Evolutionary conservation across 1,284 basidiomycete genomes (phyloP).

Genomic region (Rhodotorula sp.): DNA sequence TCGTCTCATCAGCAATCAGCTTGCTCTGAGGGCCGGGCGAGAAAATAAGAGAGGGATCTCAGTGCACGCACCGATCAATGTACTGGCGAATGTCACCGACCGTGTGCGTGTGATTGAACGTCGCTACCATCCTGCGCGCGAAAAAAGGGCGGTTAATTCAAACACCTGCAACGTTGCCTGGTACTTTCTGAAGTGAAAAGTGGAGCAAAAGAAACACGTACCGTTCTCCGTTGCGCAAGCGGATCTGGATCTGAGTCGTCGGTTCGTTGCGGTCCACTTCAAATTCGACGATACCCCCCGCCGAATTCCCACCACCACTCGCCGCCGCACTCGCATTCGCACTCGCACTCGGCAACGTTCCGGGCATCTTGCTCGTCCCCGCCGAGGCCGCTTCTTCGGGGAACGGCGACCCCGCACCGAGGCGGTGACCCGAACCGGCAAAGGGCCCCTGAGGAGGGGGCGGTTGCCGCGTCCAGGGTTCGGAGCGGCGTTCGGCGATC

Average conservation of each 20-base stretch:
- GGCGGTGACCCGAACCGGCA: slow-evolving; percentile 73
- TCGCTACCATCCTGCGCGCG: slow-evolving; percentile 66
- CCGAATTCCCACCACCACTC: slow-evolving; percentile 32
- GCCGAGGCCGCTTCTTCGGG: slow-evolving; percentile 43
- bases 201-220: slow-evolving; percentile 46
- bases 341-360: slow-evolving; percentile 53
- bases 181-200: no score
- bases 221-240: slow-evolving; percentile 88
- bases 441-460: slow-evolving; percentile 59
- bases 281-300: slow-evolving; percentile 53
- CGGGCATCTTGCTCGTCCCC: slow-evolving; percentile 50
- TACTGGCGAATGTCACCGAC: slow-evolving; percentile 80
- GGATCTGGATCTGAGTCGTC: slow-evolving; percentile 85
- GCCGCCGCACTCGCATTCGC: not conserved
- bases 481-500: slow-evolving; percentile 69
- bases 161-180: no score
- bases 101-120: slow-evolving; percentile 91
- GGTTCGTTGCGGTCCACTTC: slow-evolving; percentile 78
- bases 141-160: no score
- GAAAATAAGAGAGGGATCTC: not conserved
- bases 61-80: slow-evolving; percentile 76
- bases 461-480: slow-evolving; percentile 67
- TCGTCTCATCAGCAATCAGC: not conserved
- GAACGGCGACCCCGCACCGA: slow-evolving; percentile 61
- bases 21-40: no score